These are phyloP conservation scores for Claviceps sp. DNA, from an alignment of 2,329 filamentous ascomycete genomes.

Conservation along the genomic window DNA sequence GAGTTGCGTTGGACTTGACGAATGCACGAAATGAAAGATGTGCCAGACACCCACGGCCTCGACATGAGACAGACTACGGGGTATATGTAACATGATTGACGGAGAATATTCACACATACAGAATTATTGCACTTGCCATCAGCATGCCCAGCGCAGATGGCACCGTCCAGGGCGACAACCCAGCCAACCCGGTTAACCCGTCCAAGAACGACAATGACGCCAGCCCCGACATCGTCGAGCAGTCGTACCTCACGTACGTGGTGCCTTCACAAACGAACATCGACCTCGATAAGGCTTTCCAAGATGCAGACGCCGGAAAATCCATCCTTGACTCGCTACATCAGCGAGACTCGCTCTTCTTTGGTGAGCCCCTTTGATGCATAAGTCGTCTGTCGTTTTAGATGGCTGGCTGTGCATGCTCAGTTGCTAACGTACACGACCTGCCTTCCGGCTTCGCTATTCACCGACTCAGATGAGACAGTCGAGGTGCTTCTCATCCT, in stretches of 20 bases:
- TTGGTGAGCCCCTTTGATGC: conserved; percentile 40
- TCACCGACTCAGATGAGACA: conserved; percentile 49
- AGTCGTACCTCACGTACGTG: conserved; percentile 46
- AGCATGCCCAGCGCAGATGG: neutral
- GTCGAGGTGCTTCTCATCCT: conserved; percentile 56
- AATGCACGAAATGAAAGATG: neutral
- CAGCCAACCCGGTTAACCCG: conserved; percentile 7
- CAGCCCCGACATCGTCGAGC: conserved; percentile 34
- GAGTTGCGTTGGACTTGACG: neutral
- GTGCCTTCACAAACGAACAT: conserved; percentile 44
- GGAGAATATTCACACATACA: conserved; percentile 10
- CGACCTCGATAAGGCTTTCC: conserved; percentile 38
- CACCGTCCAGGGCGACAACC: neutral
- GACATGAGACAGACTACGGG: neutral
- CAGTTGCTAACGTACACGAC: no score
- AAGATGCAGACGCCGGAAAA: conserved; percentile 27
- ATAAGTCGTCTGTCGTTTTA: no score
- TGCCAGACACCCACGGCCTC: neutral
- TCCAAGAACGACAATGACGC: conserved; percentile 9
- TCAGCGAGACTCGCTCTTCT: conserved; percentile 53
- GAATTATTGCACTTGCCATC: neutral
- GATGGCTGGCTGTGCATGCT: no score
- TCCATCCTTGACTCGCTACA: conserved; percentile 43
- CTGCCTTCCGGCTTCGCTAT: conserved; percentile 7
- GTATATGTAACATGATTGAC: neutral